phyloP scores from a whole-genome alignment of 352 stramenopile genomes.

The Phytopythium litorale region DNA sequence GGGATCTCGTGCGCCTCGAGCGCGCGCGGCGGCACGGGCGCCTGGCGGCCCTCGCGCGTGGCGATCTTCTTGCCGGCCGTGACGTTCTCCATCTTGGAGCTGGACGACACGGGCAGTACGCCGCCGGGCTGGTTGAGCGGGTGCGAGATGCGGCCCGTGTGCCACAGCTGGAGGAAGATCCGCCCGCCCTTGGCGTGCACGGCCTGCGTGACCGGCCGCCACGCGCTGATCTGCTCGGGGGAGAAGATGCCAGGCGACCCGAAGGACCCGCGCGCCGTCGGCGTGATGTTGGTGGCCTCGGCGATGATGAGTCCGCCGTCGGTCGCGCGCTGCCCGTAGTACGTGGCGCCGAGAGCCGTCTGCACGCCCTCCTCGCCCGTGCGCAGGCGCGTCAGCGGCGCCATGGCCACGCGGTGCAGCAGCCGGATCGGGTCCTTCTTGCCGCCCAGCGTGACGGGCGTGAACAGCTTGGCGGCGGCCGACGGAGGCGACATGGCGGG shows the following conservation, averaged over 20 bases:
- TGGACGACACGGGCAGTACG: slow-evolving; percentile 56
- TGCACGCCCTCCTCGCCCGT: slow-evolving; percentile 39
- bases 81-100: slow-evolving; percentile 30
- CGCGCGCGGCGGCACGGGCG: slow-evolving; percentile 47
- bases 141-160: slow-evolving; percentile 77
- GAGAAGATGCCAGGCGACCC: slow-evolving; percentile 55
- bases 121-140: slow-evolving; percentile 54
- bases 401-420: slow-evolving; percentile 66
- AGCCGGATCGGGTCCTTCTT: slow-evolving; percentile 46
- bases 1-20: slow-evolving; percentile 76
- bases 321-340: slow-evolving; percentile 60
- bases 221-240: slow-evolving; percentile 43
- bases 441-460: slow-evolving; percentile 50
- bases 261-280: slow-evolving; percentile 37
- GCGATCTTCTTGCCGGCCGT: slow-evolving; percentile 29
- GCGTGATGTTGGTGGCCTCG: slow-evolving; percentile 56
- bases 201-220: slow-evolving; percentile 40
- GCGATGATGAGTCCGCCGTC: slow-evolving; percentile 53
- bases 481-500: not conserved
- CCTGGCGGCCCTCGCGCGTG: slow-evolving; percentile 37
- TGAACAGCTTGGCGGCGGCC: slow-evolving; percentile 48
- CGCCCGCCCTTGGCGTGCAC: slow-evolving; percentile 76
- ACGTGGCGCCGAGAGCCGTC: slow-evolving; percentile 36
- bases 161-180: slow-evolving; percentile 89
- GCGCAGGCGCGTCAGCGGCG: slow-evolving; percentile 48